These are phyloP conservation scores for Conoideocrella luteorostrata DNA, from an alignment of 2,329 filamentous ascomycete species.

Conservation along the genomic window DNA sequence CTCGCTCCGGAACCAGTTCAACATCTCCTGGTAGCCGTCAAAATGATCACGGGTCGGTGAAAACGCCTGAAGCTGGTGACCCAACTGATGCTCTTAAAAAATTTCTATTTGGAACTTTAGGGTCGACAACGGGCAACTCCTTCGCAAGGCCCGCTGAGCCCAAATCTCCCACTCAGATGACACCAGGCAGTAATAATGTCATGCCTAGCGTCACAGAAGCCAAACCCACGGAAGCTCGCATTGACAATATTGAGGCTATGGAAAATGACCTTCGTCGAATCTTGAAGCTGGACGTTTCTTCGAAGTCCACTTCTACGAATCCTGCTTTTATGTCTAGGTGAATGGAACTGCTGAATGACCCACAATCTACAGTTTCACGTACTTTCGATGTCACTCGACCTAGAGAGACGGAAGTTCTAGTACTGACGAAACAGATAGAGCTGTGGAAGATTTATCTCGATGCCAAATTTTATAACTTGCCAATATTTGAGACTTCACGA, in stretches of 20 bases:
- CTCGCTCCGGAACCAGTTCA: conserved; percentile 28
- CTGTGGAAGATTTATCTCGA: too few species aligned
- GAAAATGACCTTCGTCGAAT: conserved; percentile 49
- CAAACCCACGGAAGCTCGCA: conserved; percentile 1
- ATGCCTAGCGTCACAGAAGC: not conserved
- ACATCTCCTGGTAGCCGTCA: not conserved
- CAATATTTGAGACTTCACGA: too few species aligned
- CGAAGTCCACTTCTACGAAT: conserved; percentile 16
- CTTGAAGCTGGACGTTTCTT: conserved; percentile 36
- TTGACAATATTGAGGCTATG: conserved; percentile 39
- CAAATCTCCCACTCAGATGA: not conserved
- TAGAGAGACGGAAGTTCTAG: too few species aligned
- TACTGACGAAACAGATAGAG: too few species aligned
- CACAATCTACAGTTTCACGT: not conserved
- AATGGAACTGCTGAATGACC: conserved; percentile 12
- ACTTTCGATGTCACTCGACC: not conserved
- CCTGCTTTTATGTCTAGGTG: conserved; percentile 18
- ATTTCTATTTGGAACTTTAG: conserved; percentile 43
- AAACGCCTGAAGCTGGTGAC: conserved; percentile 18
- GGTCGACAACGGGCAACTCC: conserved; percentile 5
- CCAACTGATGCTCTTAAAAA: conserved; percentile 48
- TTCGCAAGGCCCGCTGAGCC: not conserved
- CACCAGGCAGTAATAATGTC: not conserved
- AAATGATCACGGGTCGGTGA: not conserved
- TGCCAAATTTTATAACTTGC: too few species aligned